Percentiles rank a stretch among this genome's conserved stretches.
Conservation (phyloP, 805 yeast species). For the Metschnikowia peoriensis region DNA sequence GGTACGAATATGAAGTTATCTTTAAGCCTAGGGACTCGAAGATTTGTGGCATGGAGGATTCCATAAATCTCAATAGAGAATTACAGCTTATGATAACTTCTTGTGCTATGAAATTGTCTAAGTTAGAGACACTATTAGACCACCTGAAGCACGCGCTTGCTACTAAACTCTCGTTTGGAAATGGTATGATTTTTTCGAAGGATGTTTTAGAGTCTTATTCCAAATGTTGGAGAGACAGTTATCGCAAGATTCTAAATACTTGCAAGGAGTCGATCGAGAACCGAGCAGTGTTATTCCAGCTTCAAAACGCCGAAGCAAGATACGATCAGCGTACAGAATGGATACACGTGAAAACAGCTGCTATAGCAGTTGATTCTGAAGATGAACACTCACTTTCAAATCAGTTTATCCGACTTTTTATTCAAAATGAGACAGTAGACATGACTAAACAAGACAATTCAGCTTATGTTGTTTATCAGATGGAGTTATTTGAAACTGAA, state of each 20-base stretch:
- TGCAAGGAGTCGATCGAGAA: not conserved
- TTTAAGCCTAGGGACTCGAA: not conserved
- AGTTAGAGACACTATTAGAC: too few species aligned
- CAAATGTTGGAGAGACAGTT: too few species aligned
- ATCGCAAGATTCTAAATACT: too few species aligned
- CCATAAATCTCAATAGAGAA: not conserved
- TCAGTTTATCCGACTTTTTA: not conserved
- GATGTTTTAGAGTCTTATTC: too few species aligned
- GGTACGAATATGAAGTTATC: not conserved
- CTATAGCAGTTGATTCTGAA: not conserved
- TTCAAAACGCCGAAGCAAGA: constrained; percentile 1
- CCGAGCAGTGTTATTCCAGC: not conserved
- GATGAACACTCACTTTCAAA: not conserved
- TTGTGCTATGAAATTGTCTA: too few species aligned
- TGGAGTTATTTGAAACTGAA: not conserved
- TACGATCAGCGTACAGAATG: constrained; percentile 3
- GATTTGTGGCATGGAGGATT: not conserved
- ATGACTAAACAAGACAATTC: not conserved
- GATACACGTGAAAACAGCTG: constrained; percentile 1
- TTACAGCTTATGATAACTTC: not conserved
- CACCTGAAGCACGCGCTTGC: too few species aligned
- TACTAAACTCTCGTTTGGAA: too few species aligned
- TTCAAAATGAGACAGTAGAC: not conserved
- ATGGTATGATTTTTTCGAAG: too few species aligned
- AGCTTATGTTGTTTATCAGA: not conserved